A percentile compares a stretch with the other conserved stretches of the same genome.
phyloP scores from a whole-genome alignment of 176 grass and related monocot genomes.

The Coix lacrymajobi region DNA sequence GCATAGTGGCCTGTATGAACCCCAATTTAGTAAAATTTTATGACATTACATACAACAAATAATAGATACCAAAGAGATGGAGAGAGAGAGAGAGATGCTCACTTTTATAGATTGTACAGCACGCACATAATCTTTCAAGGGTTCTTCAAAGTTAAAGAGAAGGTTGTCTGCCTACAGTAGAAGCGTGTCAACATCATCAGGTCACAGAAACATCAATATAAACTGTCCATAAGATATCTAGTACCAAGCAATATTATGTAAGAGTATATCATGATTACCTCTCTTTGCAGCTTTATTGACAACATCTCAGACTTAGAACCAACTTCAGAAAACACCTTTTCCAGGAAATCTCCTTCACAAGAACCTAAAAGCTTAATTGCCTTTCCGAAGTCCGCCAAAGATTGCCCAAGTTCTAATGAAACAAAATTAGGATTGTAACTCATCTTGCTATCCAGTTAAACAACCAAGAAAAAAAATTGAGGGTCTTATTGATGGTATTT shows the following conservation, averaged over 20 bases:
- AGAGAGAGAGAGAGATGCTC: slow-evolving; percentile 4
- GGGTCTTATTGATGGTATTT: not conserved
- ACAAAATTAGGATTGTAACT: slow-evolving; percentile 22
- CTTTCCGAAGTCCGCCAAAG: slow-evolving; percentile 90
- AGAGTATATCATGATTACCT: slow-evolving; percentile 42
- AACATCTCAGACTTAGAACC: slow-evolving; percentile 91
- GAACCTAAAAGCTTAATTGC: slow-evolving; percentile 89
- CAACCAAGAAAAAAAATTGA: slow-evolving; percentile 4
- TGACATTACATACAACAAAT: not conserved
- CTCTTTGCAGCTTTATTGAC: slow-evolving; percentile 89
- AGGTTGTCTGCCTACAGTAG: slow-evolving; percentile 82
- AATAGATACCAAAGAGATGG: not conserved
- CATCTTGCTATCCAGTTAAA: slow-evolving; percentile 24
- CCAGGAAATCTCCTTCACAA: slow-evolving; percentile 86
- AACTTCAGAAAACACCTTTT: slow-evolving; percentile 93
- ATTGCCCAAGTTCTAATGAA: slow-evolving; percentile 80
- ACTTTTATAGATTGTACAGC: slow-evolving; percentile 96
- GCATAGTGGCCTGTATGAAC: slow-evolving; percentile 63
- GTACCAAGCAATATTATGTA: slow-evolving; percentile 5
- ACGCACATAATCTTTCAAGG: slow-evolving; percentile 94
- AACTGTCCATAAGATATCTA: slow-evolving; percentile 8
- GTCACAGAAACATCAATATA: slow-evolving; percentile 25
- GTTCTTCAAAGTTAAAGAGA: slow-evolving; percentile 94
- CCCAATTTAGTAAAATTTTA: not conserved
- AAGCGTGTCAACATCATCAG: slow-evolving; percentile 3